phyloP scores from a whole-genome alignment of 805 yeast genomes.

The Lachancea meyersii region DNA sequence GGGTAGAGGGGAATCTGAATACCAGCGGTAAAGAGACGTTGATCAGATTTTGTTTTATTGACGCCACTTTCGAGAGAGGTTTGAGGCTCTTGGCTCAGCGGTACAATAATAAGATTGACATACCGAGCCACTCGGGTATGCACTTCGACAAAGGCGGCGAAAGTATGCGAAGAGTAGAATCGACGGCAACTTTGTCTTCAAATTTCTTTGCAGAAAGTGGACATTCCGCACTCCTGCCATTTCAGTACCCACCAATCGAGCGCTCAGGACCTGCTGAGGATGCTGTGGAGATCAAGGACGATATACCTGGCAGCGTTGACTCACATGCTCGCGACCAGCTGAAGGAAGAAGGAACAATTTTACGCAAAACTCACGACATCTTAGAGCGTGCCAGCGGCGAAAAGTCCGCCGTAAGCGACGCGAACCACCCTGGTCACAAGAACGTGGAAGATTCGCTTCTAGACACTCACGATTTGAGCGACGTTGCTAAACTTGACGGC shows the following conservation, averaged over 20 bases:
- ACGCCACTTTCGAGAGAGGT: conserved; percentile 61
- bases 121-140: conserved; percentile 1
- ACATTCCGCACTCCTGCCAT: conserved; percentile 34
- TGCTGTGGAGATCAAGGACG: conserved; percentile 30
- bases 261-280: conserved; percentile 25
- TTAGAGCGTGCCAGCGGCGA: conserved; percentile 11
- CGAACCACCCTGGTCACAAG: too few relatives aligned
- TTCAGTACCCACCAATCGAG: conserved; percentile 30
- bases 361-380: conserved; percentile 19
- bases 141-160: background rate
- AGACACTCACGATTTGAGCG: conserved; percentile 23
- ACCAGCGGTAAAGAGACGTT: conserved; percentile 75
- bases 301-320: conserved; percentile 7
- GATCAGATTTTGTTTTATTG: conserved; percentile 63
- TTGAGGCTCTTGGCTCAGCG: conserved; percentile 31
- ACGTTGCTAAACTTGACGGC: conserved; percentile 32
- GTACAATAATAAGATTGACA: conserved; percentile 7
- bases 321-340: conserved; percentile 14
- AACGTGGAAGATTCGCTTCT: conserved; percentile 2
- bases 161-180: background rate
- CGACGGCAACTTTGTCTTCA: conserved; percentile 19
- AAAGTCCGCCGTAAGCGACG: background rate
- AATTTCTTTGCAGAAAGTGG: conserved; percentile 28
- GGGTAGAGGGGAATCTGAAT: conserved; percentile 48
- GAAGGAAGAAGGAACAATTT: conserved; percentile 25